phyloP scores from a whole-genome alignment of 2,329 filamentous ascomycete species.

The Samsoniella hepiali region DNA sequence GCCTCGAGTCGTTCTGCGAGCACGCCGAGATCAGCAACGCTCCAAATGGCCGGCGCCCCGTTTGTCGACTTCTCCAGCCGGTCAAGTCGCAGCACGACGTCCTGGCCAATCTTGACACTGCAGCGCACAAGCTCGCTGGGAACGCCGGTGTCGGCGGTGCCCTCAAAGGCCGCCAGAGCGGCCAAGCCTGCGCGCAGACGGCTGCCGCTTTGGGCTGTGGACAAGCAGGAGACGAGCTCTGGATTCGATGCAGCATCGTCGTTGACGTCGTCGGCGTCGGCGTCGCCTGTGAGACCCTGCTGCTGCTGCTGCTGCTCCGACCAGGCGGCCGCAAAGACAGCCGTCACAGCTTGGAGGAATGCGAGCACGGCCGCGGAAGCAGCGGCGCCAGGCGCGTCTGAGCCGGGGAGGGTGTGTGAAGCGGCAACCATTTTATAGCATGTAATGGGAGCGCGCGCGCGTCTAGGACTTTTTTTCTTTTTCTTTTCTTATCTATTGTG shows the following conservation, averaged over 20 bases:
- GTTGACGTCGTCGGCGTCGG: not conserved
- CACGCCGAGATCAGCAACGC: conserved; percentile 1
- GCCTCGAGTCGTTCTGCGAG: conserved; percentile 2
- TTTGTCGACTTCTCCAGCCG: not conserved
- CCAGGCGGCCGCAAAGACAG: conserved; percentile 18
- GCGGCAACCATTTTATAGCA: conserved; percentile 33
- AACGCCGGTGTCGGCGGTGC: not conserved
- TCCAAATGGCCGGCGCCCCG: not conserved
- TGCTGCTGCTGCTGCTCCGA: conserved; percentile 3
- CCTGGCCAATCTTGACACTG: conserved; percentile 28
- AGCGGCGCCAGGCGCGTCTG: conserved; percentile 5
- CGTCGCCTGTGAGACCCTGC: too few species aligned
- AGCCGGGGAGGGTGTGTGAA: not conserved
- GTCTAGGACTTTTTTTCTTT: conserved; percentile 8
- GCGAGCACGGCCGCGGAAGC: conserved; percentile 18
- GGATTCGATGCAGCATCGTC: not conserved
- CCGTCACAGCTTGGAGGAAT: conserved; percentile 23
- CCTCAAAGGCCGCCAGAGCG: not conserved
- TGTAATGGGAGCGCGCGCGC: conserved; percentile 26
- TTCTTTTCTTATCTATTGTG: not conserved
- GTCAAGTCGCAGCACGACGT: conserved; percentile 25
- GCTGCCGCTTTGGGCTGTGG: not conserved
- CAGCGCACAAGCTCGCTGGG: conserved; percentile 17
- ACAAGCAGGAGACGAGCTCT: not conserved
- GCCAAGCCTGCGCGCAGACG: not conserved